A percentile compares a stretch with the other conserved stretches of the same genome.
Conservation (phyloP, 1,284 basidiomycete genomes). For the Boletus smithii region DNA sequence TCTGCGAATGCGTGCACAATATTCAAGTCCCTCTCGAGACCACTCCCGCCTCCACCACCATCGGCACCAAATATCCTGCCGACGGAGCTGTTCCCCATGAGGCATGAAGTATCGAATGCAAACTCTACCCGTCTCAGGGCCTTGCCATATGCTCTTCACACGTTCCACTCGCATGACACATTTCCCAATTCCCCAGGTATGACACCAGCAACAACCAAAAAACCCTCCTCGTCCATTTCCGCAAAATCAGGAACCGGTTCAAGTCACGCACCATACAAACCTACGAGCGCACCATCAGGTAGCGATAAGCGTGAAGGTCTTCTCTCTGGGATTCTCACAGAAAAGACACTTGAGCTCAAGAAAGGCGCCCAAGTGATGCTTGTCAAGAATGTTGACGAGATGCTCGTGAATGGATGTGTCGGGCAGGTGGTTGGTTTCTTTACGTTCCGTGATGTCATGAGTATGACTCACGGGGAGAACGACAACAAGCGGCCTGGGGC, state of each 20-base stretch:
- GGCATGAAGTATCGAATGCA: constrained; percentile 36
- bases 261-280: constrained; percentile 11
- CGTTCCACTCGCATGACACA: constrained; percentile 35
- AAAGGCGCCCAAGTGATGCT: constrained; percentile 57
- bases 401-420: constrained; percentile 74
- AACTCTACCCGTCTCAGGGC: constrained; percentile 35
- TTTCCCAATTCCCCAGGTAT: constrained; percentile 24
- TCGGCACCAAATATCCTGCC: constrained; percentile 33
- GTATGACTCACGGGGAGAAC: constrained; percentile 13
- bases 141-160: constrained; percentile 24
- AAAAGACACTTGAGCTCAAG: constrained; percentile 52
- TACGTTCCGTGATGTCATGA: constrained; percentile 24
- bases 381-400: constrained; percentile 77
- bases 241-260: not conserved
- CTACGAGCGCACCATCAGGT: constrained; percentile 6
- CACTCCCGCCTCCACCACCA: constrained; percentile 21
- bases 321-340: constrained; percentile 52
- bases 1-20: constrained; percentile 28
- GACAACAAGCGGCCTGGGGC: constrained; percentile 19
- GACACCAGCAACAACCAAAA: not conserved
- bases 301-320: constrained; percentile 42
- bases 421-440: constrained; percentile 62
- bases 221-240: not conserved
- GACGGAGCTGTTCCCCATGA: constrained; percentile 39
- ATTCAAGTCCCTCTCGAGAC: constrained; percentile 47